phyloP scores from a whole-genome alignment of 139 green algal genomes.

The Tetradesmus lagerheimii region DNA sequence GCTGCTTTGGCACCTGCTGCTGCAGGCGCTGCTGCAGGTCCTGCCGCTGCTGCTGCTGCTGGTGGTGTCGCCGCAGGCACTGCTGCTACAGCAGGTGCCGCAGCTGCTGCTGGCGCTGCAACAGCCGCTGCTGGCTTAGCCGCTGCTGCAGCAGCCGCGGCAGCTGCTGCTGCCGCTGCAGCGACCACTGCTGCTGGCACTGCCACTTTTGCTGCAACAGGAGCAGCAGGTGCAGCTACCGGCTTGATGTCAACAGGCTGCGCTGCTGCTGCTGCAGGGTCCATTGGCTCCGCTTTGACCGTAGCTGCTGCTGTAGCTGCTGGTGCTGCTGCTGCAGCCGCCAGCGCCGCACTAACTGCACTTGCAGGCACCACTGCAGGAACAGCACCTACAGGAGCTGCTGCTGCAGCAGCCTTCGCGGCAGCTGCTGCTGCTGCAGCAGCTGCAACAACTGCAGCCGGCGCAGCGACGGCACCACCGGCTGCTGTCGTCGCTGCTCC shows the following conservation, averaged over 20 bases:
- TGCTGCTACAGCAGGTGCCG: neutral
- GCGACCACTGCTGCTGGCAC: neutral
- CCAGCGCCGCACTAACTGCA: neutral
- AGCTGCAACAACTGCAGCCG: neutral
- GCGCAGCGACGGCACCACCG: neutral
- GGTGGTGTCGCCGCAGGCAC: neutral
- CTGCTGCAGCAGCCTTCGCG: neutral
- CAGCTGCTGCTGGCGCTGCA: neutral
- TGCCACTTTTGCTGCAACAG: neutral
- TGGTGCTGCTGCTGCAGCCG: neutral
- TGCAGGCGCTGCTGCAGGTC: neutral
- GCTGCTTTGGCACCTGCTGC: conserved; percentile 26
- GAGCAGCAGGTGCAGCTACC: neutral
- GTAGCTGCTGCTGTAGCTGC: neutral
- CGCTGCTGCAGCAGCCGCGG: neutral
- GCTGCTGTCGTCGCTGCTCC: neutral
- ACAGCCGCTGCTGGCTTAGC: neutral
- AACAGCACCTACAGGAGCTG: neutral
- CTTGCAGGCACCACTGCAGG: neutral
- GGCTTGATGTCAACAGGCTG: neutral
- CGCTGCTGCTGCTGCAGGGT: neutral
- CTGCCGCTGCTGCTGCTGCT: neutral
- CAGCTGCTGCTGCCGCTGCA: neutral
- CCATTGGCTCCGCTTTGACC: conserved; percentile 4
- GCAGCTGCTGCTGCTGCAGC: conserved; percentile 2